Evolutionary conservation across 2,329 filamentous ascomycete genomes (phyloP), one percentile per base, ranked within the genome.

Genomic region (Phaeophleospora eucalypticola): DNA sequence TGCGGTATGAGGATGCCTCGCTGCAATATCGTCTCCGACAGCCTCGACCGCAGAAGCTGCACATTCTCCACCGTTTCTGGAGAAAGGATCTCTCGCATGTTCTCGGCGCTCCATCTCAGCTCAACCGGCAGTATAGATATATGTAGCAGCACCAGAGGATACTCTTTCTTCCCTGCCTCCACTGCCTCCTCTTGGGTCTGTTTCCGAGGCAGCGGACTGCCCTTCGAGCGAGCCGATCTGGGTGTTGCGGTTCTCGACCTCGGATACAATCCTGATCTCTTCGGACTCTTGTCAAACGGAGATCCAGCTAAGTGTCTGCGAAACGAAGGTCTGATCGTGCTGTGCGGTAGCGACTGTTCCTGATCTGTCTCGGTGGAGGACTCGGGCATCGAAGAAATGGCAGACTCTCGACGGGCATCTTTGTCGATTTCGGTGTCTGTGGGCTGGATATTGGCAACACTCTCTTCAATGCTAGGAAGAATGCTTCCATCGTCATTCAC

Each of bases 91-190:
- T 75, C 73, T 38, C 68, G 69, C 57, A 82, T 69, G 15, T 70
- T 58, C 6, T 73, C 67, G 43, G 70, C 65, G 3, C 73, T 70
- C 37, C 84, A 89, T 1, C 75, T 72, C 73, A 84, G 80, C 34
- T 81, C 74, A 8, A 88, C 73, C 0, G 87, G 86, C 4, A 93
- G 71, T 0, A 91, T 72, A 0, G 86, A 90, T 29, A 87, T 83
- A 58, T 93, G 87, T 3, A 93, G 73, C 38, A 93, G 72, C 1
- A 93, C 85, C 2, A 93, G 74, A 2, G 87, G 87, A n/a, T 59
- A 59, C 8, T 58, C 51, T 32, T 55, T 54, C 37, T 52, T 51
- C 17, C 55, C 51, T 12, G 44, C 45, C 15, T 45, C 45, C n/a
- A 36, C 16, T 2, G 27, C 19, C 18, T 54, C 52, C 17, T 48